Evolutionary conservation across 148 eudicot species (phyloP).

Genomic region (Rhododendron mucronatum): DNA sequence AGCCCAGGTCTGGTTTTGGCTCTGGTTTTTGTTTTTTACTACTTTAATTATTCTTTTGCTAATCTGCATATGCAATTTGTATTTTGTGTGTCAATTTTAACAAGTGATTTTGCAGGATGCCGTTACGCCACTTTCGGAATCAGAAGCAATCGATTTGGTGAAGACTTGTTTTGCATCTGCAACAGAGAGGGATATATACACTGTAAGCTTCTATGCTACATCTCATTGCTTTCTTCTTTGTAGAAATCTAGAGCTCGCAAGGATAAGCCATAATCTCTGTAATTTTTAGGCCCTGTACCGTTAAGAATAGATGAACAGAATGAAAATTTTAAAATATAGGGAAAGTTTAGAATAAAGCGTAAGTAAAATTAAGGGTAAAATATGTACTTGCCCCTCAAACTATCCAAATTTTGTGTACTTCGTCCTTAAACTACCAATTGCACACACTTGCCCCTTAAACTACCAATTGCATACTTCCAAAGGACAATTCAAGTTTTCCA

Average conservation of each 20-base stretch:
- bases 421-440: no score
- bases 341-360: background rate
- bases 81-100: background rate
- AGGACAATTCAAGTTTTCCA: no score
- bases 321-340: background rate
- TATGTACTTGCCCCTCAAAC: no score
- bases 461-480: no score
- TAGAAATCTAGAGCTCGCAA: background rate
- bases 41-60: background rate
- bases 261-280: background rate
- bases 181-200: constrained; percentile 94
- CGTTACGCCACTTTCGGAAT: constrained; percentile 83
- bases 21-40: constrained; percentile 1
- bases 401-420: no score
- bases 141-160: constrained; percentile 92
- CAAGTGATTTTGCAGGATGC: constrained; percentile 55
- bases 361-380: background rate
- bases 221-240: background rate
- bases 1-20: constrained; percentile 43
- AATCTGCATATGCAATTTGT: background rate
- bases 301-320: background rate
- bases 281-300: background rate
- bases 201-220: constrained; percentile 47
- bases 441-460: no score
- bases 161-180: constrained; percentile 97